Base-by-base conservation (phyloP, 2,329 filamentous ascomycete genomes). In the Aspergillus sp. region DNA sequence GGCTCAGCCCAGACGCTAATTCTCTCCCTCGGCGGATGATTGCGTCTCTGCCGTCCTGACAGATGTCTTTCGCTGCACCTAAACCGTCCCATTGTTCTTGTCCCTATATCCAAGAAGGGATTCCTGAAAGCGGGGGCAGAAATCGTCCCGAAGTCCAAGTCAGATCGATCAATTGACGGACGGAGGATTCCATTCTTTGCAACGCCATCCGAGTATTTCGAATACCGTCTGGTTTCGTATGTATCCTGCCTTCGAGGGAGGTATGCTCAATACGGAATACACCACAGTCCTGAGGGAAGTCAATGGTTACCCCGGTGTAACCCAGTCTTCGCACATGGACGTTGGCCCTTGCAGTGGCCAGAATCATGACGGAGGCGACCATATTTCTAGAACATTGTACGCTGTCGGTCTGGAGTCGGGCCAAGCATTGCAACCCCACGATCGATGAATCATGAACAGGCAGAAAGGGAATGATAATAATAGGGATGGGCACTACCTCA, bases 331-430 rank as follows among this genome's bases (percentile, higher is more conserved):
- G 44, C 49, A 47, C 36, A 51, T 44, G 45, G 49, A 51, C 20
- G 24, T 46, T 36, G 4, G 38, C 43, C 24, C 26, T 41, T 51
- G 20, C 26, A 22, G 41, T 22, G 49, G 35, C 38, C 44, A 43
- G 33, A 24, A 13, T 35, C 45, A 16, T 47, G 26, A 42, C 33
- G 45, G 49, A 14, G 35, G 19, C n/a, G 13, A 50, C 26, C 24
- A 13, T 22, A 32, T 47, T 42, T 43, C 47, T 35, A 47, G 32
- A 50, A 50, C 13, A 47, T 17, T 16, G n/a, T 32, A 16, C 35
- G 35, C 14, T 7, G 35, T 38, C 16, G 16, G 13, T 32, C 45
- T 36, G 35, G 26, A 24, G 30, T 47, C 32, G 45, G 45, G 16
- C 45, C 45, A 26, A 20, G 30, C 33, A 22, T 16, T 33, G 33